These are phyloP conservation scores for Gynostemma pentaphyllum DNA, from an alignment of 306 rosid species.

Conservation along the genomic window DNA sequence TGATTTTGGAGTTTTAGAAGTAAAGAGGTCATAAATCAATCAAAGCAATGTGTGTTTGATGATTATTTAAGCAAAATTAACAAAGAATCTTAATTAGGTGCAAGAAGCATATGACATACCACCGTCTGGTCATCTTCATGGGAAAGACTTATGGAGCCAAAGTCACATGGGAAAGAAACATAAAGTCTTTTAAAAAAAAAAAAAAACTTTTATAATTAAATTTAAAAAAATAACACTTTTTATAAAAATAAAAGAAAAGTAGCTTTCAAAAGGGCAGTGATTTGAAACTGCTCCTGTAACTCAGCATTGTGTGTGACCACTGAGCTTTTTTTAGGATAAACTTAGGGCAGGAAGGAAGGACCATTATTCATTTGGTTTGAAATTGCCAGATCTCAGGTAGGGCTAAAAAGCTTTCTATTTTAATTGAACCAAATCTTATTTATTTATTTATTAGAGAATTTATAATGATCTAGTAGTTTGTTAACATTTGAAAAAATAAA, in stretches of 20 bases:
- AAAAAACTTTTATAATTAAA: background rate
- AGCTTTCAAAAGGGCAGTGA: constrained; percentile 1
- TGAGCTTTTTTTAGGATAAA: constrained; percentile 2
- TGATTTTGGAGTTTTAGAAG: background rate
- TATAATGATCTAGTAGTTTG: too few relatives aligned
- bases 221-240: background rate
- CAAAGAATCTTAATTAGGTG: background rate
- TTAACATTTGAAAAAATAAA: too few relatives aligned
- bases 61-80: background rate
- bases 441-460: too few relatives aligned
- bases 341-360: too few relatives aligned
- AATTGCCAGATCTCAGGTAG: too few relatives aligned
- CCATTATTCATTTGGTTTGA: background rate
- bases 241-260: background rate
- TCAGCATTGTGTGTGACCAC: constrained; percentile 14
- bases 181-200: background rate
- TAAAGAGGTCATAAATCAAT: background rate
- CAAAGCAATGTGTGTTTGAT: background rate
- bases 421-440: too few relatives aligned
- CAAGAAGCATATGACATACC: constrained; percentile 3
- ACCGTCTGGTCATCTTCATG: background rate
- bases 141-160: background rate
- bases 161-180: background rate
- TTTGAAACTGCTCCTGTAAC: background rate
- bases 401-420: too few relatives aligned